Base-by-base conservation (phyloP, 2,329 filamentous ascomycete species). In the Immersiporthe knoxdaviesiana region DNA sequence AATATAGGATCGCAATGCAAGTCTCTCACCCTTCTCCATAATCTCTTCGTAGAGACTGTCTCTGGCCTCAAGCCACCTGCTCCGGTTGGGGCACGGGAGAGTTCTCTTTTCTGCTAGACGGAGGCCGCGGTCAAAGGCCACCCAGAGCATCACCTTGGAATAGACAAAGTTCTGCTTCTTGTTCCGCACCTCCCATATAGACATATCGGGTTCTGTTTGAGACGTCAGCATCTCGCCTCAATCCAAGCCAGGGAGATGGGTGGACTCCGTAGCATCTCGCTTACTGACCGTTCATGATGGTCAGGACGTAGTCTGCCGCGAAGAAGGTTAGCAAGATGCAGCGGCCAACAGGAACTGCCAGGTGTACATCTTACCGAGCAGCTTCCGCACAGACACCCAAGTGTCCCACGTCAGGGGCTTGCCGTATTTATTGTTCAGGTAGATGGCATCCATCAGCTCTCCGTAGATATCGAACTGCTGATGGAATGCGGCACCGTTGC, bases 131-230 rank as follows among this genome's bases (percentile, higher is more conserved):
- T 94, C 92, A 72, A 94, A 88, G 24, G 91, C 91, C 3, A 94
- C 92, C 92, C 91, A 94, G 30, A 94, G 84, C 89, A 94, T 92
- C 72, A 94, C 85, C 76, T 94, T 92, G n/a, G 90, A 92, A 79
- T 94, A 94, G 18, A 90, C 88, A 73, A 93, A 94, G 75, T 93
- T 88, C 78, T 93, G 91, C 76, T 91, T 91, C 74, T 89, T 82
- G 72, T 91, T 91, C 56, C 91, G 87, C 7, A 93, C 91, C 77
- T 94, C 92, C 92, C 91, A 94, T 74, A 94, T 94, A 2, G 90
- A 93, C 91, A 93, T 93, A 75, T 94, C 91, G 16, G 88, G 88
- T 58, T 90, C 84, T 85, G 61, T 10, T n/a, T n/a, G 10, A 24
- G 16, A 6, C 41, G 62, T 77, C 68, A 73, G 67, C 32, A 41